These are phyloP conservation scores for Citeromyces siamensis DNA, from an alignment of 1,139 yeast genomes.

Conservation along the genomic window DNA sequence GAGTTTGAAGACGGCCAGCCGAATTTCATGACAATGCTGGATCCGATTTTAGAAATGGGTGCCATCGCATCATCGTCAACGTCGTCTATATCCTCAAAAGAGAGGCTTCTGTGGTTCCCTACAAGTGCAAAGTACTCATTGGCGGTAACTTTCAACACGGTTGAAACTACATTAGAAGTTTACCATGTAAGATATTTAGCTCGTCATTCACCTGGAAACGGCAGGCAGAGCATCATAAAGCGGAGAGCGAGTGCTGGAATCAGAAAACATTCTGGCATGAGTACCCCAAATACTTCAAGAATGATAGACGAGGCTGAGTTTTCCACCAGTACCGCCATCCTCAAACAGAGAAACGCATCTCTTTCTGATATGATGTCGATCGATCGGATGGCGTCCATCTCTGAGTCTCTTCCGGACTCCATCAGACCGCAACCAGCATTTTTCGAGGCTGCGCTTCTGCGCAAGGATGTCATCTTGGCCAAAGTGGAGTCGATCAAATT, in stretches of 20 bases:
- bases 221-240: not conserved
- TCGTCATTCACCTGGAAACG: constrained; percentile 7
- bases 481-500: constrained; percentile 33
- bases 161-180: constrained; percentile 29
- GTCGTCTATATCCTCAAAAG: constrained; percentile 46
- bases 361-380: constrained; percentile 45
- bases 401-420: constrained; percentile 16
- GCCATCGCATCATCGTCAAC: constrained; percentile 60
- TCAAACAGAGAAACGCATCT: constrained; percentile 37
- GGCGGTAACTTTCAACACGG: constrained; percentile 39
- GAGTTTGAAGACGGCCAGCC: constrained; percentile 10
- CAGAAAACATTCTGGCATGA: constrained; percentile 11
- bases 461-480: constrained; percentile 60
- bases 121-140: constrained; percentile 22
- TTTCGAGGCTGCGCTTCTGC: constrained; percentile 14
- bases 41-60: constrained; percentile 61
- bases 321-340: constrained; percentile 3
- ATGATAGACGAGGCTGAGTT: constrained; percentile 21
- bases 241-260: constrained; percentile 7
- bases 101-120: constrained; percentile 44
- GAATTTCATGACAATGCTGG: constrained; percentile 46
- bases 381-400: constrained; percentile 42
- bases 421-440: constrained; percentile 6
- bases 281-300: constrained; percentile 30
- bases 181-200: constrained; percentile 38